phyloP scores from a whole-genome alignment of 345 rosid species.

The Alliaria petiolata region DNA sequence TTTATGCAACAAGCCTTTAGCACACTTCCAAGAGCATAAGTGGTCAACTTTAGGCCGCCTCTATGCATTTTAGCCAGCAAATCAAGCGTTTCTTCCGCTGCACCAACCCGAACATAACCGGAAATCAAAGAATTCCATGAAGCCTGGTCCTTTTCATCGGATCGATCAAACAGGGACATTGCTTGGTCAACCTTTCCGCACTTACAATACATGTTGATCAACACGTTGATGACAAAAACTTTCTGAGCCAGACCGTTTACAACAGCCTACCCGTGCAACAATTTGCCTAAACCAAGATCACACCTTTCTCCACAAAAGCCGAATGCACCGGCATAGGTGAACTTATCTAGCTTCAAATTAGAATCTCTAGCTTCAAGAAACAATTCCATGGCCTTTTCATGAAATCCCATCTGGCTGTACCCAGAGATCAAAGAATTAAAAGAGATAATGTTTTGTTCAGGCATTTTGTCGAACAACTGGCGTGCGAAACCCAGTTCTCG shows the following conservation, averaged over 20 bases:
- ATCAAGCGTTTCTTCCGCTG: constrained; percentile 32
- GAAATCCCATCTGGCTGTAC: constrained; percentile 34
- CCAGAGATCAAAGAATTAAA: constrained; percentile 48
- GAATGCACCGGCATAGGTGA: constrained; percentile 46
- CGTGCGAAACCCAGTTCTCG: constrained; percentile 34
- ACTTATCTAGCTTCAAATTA: constrained; percentile 43
- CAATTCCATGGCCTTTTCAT: constrained; percentile 26
- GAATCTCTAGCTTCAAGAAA: constrained; percentile 37
- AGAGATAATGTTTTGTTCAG: constrained; percentile 40
- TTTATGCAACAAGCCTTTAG: constrained; percentile 42
- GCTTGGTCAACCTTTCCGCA: constrained; percentile 43
- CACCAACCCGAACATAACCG: constrained; percentile 40
- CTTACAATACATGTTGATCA: constrained; percentile 49
- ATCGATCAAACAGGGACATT: constrained; percentile 38
- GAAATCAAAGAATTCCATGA: constrained; percentile 58
- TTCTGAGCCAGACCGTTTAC: constrained; percentile 33
- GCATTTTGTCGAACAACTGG: constrained; percentile 44
- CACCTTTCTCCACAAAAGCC: constrained; percentile 38
- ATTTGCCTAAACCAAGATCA: constrained; percentile 39
- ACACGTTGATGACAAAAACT: constrained; percentile 30
- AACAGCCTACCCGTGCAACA: constrained; percentile 42
- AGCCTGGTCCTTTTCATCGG: constrained; percentile 36
- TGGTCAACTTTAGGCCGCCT: constrained; percentile 31
- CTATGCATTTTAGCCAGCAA: constrained; percentile 43
- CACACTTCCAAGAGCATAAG: constrained; percentile 46